Percentiles rank a stretch among this genome's conserved stretches.
phyloP scores from a whole-genome alignment of 176 grass and related monocot species.

The Oryza punctata region DNA sequence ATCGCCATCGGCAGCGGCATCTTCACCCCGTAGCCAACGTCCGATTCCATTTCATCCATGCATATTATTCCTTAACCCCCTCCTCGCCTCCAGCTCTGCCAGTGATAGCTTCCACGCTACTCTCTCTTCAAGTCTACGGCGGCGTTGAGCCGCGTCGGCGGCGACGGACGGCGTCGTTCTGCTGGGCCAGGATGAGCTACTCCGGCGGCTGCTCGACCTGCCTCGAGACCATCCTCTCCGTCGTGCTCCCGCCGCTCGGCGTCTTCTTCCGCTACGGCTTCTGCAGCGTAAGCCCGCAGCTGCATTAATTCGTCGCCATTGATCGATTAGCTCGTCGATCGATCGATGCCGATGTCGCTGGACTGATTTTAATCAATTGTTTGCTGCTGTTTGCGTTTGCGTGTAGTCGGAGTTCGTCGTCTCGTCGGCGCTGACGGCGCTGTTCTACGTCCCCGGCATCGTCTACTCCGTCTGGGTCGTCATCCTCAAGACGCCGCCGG shows the following conservation, averaged over 20 bases:
- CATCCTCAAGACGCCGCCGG: constrained; percentile 52
- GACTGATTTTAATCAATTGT: not conserved
- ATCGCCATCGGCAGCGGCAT: constrained; percentile 42
- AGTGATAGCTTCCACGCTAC: not conserved
- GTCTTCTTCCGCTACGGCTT: constrained; percentile 89
- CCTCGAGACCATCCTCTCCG: constrained; percentile 67
- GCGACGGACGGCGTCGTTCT: too few species aligned
- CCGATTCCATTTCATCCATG: constrained; percentile 26
- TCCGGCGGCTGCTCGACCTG: constrained; percentile 58
- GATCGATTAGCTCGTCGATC: not conserved
- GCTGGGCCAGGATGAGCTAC: constrained; percentile 31
- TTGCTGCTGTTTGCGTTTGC: not conserved
- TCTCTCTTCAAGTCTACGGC: not conserved
- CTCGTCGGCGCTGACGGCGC: constrained; percentile 32
- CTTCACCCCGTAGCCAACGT: constrained; percentile 29
- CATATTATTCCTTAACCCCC: not conserved
- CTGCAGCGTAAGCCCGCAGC: constrained; percentile 47
- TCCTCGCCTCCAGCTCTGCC: not conserved
- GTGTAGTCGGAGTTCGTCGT: constrained; percentile 55
- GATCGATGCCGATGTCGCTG: not conserved
- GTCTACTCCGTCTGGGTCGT: constrained; percentile 64
- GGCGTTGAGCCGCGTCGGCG: not conserved
- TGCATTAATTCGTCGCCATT: too few species aligned
- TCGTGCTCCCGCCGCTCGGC: constrained; percentile 71
- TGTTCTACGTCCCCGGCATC: constrained; percentile 63